A percentile compares a stretch with the other conserved stretches of the same genome.
These are phyloP conservation scores for Triticum dicoccoides DNA, from an alignment of 176 grass and related monocot genomes.

Conservation along the genomic window DNA sequence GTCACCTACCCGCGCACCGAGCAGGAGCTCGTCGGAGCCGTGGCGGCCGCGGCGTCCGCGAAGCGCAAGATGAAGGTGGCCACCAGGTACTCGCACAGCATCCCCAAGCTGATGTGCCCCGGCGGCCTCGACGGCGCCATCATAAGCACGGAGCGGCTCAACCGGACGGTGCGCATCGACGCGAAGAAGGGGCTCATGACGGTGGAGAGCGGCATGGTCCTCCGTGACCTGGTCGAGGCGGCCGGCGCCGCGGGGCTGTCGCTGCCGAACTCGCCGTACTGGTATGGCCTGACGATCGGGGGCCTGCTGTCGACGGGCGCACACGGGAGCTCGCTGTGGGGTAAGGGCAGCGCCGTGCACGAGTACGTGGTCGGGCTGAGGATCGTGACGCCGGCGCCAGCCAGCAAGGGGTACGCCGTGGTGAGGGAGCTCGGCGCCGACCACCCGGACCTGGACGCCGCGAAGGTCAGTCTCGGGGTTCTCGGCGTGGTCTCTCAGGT, in stretches of 20 bases:
- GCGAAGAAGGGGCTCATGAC: not conserved
- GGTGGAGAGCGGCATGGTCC: constrained; percentile 14
- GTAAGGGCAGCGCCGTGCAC: not conserved
- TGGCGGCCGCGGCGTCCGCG: not conserved
- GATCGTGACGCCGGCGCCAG: not conserved
- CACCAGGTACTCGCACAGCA: constrained; percentile 9
- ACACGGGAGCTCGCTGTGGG: not conserved
- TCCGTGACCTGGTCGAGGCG: constrained; percentile 32
- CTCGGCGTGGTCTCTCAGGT: not conserved
- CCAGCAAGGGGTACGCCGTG: not conserved
- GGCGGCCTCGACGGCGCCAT: constrained; percentile 28
- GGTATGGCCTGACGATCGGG: constrained; percentile 47
- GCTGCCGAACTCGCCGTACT: constrained; percentile 53
- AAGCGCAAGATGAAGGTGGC: constrained; percentile 6
- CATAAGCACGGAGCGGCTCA: constrained; percentile 30
- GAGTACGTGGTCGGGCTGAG: not conserved
- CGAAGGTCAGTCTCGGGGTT: constrained; percentile 44
- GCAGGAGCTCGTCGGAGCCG: not conserved
- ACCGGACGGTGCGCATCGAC: constrained; percentile 24
- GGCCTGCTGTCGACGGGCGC: constrained; percentile 50
- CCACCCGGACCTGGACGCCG: constrained; percentile 48
- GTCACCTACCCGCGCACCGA: not conserved
- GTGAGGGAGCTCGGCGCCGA: constrained; percentile 19
- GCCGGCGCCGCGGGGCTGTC: constrained; percentile 40
- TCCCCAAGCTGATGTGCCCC: constrained; percentile 29